Evolutionary conservation across 2,329 filamentous ascomycete species (phyloP).

Genomic region (Cercospora sp.): DNA sequence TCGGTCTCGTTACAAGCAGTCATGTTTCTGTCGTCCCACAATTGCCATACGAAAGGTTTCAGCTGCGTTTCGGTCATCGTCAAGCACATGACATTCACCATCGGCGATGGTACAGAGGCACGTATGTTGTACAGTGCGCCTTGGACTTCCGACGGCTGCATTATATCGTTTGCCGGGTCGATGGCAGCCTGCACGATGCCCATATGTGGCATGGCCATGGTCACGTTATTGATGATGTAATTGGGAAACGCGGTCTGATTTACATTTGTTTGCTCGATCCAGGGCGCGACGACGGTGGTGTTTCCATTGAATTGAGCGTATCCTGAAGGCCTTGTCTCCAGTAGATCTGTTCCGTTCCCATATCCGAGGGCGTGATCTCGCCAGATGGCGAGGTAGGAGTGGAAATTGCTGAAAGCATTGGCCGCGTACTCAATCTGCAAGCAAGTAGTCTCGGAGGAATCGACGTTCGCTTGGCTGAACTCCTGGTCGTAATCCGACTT

Average conservation of each 20-base stretch:
- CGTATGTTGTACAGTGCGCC: slow-evolving; percentile 68
- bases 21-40: slow-evolving; percentile 52
- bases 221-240: slow-evolving; percentile 67
- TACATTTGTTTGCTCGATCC: slow-evolving; percentile 62
- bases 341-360: slow-evolving; percentile 45
- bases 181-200: slow-evolving; percentile 66
- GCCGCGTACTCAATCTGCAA: slow-evolving; percentile 69
- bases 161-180: slow-evolving; percentile 62
- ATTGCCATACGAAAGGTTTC: slow-evolving; percentile 62
- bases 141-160: slow-evolving; percentile 63
- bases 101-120: slow-evolving; percentile 70
- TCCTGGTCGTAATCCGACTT: slow-evolving; percentile 43
- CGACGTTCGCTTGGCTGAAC: slow-evolving; percentile 36
- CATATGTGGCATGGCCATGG: slow-evolving; percentile 74
- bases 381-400: slow-evolving; percentile 44
- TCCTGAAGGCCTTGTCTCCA: slow-evolving; percentile 57
- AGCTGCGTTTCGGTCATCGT: slow-evolving; percentile 64
- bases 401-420: slow-evolving; percentile 70
- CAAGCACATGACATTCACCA: slow-evolving; percentile 71
- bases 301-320: slow-evolving; percentile 69
- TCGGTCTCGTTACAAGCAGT: slow-evolving; percentile 12
- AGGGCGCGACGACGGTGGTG: slow-evolving; percentile 67
- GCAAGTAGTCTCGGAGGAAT: slow-evolving; percentile 54
- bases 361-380: slow-evolving; percentile 56
- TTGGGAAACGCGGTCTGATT: slow-evolving; percentile 47